Conservation (phyloP, 2,329 filamentous ascomycete genomes). For the Exophiala oligosperma region DNA sequence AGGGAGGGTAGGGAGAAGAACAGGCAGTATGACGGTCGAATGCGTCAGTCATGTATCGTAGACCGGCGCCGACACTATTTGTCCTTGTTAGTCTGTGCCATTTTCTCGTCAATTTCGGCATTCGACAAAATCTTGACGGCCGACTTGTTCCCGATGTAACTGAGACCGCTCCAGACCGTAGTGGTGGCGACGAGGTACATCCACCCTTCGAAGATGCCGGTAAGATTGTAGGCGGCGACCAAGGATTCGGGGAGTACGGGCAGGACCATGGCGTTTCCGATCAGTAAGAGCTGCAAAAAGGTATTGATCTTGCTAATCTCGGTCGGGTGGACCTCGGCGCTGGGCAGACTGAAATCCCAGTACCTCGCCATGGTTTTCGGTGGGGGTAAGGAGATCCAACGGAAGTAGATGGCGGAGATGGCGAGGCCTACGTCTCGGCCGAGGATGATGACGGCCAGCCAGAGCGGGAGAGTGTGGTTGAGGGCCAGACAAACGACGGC, state of each 20-base stretch:
- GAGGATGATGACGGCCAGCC: slow-evolving; percentile 86
- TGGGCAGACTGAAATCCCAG: slow-evolving; percentile 91
- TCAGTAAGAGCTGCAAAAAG: slow-evolving; percentile 81
- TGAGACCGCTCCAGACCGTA: slow-evolving; percentile 89
- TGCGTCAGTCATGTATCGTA: no score
- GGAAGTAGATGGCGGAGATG: slow-evolving; percentile 88
- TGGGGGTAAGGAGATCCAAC: slow-evolving; percentile 88
- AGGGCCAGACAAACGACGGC: slow-evolving; percentile 80
- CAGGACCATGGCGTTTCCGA: slow-evolving; percentile 79
- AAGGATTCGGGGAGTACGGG: slow-evolving; percentile 67
- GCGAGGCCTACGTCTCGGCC: slow-evolving; percentile 82
- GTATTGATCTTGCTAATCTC: slow-evolving; percentile 72
- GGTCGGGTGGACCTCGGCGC: slow-evolving; percentile 47
- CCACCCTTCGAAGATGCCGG: slow-evolving; percentile 61
- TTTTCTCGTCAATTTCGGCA: not conserved
- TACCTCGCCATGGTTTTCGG: slow-evolving; percentile 91
- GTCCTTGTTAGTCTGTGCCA: not conserved
- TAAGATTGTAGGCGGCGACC: slow-evolving; percentile 53
- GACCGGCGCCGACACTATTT: not conserved
- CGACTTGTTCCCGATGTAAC: slow-evolving; percentile 87
- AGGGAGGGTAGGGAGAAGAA: no score
- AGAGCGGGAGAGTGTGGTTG: slow-evolving; percentile 84
- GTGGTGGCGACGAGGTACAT: slow-evolving; percentile 79
- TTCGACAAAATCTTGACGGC: slow-evolving; percentile 77
- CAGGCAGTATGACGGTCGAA: no score